These are phyloP conservation scores for Coniochaeta pulveracea DNA, from an alignment of 2,329 filamentous ascomycete genomes.

Conservation along the genomic window DNA sequence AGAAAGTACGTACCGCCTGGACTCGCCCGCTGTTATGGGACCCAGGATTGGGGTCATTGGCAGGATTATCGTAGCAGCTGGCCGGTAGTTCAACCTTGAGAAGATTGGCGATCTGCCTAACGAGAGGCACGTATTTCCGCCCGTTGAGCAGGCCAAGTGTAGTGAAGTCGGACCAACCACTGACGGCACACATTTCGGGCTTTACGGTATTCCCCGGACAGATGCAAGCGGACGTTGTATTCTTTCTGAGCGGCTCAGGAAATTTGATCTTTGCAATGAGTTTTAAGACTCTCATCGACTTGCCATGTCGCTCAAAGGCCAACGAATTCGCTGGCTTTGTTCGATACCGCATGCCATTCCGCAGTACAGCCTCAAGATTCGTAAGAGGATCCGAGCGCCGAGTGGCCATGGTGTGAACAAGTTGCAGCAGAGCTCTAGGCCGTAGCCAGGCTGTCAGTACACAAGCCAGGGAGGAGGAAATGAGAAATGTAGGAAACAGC, in stretches of 20 bases:
- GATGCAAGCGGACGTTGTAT: slow-evolving; percentile 9
- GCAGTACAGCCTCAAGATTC: no score
- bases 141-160: slow-evolving; percentile 6
- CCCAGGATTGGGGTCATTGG: no score
- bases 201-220: not conserved
- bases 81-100: slow-evolving; percentile 5
- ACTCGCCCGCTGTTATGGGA: slow-evolving; percentile 1
- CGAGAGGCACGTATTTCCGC: slow-evolving; percentile 6
- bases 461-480: no score
- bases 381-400: no score
- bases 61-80: slow-evolving; percentile 1
- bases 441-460: no score
- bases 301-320: not conserved
- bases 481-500: no score
- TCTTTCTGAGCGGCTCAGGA: not conserved
- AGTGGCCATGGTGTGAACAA: no score
- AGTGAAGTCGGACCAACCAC: slow-evolving; percentile 7
- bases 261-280: not conserved
- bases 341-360: not conserved
- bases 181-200: slow-evolving; percentile 7
- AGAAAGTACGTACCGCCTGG: not conserved
- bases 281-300: not conserved
- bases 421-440: no score
- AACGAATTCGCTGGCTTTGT: not conserved
- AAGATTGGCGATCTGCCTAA: slow-evolving; percentile 2